phyloP scores from a whole-genome alignment of 2,329 filamentous ascomycete genomes.

The Clonostachys sp. region DNA sequence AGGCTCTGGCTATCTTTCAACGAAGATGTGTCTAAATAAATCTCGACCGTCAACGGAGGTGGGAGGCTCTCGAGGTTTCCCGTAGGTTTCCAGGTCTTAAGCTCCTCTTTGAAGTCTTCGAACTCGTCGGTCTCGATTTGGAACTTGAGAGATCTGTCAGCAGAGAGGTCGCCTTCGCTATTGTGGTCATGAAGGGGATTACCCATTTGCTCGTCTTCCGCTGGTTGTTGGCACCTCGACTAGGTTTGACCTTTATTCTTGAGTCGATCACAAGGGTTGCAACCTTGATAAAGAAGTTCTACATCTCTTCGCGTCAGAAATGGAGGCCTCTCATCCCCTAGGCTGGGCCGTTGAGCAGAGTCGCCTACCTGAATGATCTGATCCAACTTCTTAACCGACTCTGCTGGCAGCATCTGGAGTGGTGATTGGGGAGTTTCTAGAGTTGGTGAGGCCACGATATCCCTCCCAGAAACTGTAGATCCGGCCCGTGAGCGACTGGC shows the following conservation, averaged over 20 bases:
- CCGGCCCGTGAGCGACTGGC: slow-evolving; percentile 30
- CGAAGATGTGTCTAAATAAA: slow-evolving; percentile 76
- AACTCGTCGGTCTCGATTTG: slow-evolving; percentile 93
- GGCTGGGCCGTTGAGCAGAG: background rate
- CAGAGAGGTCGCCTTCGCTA: background rate
- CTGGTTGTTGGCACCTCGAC: slow-evolving; percentile 27
- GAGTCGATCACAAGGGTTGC: slow-evolving; percentile 81
- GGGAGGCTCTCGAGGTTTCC: slow-evolving; percentile 74
- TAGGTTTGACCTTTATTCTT: slow-evolving; percentile 64
- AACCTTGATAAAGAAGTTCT: slow-evolving; percentile 92
- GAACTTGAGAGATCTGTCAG: slow-evolving; percentile 55
- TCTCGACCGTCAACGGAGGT: slow-evolving; percentile 82
- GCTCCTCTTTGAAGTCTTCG: slow-evolving; percentile 77
- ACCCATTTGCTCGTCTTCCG: slow-evolving; percentile 84
- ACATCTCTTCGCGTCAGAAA: background rate
- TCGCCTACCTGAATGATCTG: slow-evolving; percentile 79
- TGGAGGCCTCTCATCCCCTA: too few species aligned
- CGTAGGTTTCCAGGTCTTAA: slow-evolving; percentile 76
- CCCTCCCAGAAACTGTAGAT: slow-evolving; percentile 35
- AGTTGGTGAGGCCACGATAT: slow-evolving; percentile 41
- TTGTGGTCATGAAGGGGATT: slow-evolving; percentile 24
- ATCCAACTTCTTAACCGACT: slow-evolving; percentile 76
- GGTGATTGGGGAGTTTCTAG: slow-evolving; percentile 30
- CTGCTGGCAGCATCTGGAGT: slow-evolving; percentile 49
- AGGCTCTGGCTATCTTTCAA: slow-evolving; percentile 82